phyloP scores from a whole-genome alignment of 164 flowering plant species.

The Euptelea pleiosperma region DNA sequence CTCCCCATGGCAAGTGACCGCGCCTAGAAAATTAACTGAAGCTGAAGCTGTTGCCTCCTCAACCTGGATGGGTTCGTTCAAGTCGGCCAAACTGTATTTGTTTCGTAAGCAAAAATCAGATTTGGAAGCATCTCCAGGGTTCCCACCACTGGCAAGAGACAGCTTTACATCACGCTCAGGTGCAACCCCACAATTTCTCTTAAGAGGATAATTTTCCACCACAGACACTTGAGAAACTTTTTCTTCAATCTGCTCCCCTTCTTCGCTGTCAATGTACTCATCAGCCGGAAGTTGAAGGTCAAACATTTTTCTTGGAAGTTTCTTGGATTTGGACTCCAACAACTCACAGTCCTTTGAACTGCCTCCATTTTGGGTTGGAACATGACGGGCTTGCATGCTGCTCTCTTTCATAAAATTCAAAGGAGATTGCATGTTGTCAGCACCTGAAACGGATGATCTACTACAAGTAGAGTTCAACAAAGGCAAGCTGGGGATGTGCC shows the following conservation, averaged over 20 bases:
- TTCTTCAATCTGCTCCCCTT: slow-evolving; percentile 32
- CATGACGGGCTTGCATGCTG: slow-evolving; percentile 26
- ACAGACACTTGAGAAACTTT: slow-evolving; percentile 21
- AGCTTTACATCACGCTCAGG: slow-evolving; percentile 30
- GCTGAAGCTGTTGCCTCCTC: slow-evolving; percentile 45
- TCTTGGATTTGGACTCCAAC: slow-evolving; percentile 54
- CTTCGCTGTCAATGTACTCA: slow-evolving; percentile 70
- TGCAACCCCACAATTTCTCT: slow-evolving; percentile 22
- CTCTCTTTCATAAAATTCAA: slow-evolving; percentile 44
- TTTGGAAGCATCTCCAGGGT: slow-evolving; percentile 28
- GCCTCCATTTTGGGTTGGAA: slow-evolving; percentile 40
- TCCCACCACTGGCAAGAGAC: slow-evolving; percentile 25
- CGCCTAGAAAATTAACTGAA: slow-evolving; percentile 33
- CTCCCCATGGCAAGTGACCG: slow-evolving; percentile 17
- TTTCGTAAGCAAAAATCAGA: slow-evolving; percentile 25
- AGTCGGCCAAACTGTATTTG: slow-evolving; percentile 50
- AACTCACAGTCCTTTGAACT: slow-evolving; percentile 40
- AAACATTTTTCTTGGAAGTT: slow-evolving; percentile 55
- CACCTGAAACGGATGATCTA: slow-evolving; percentile 45
- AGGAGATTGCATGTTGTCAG: slow-evolving; percentile 43
- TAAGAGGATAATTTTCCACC: slow-evolving; percentile 16
- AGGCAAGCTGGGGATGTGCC: slow-evolving; percentile 44
- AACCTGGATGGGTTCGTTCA: slow-evolving; percentile 66
- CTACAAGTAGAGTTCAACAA: slow-evolving; percentile 33
- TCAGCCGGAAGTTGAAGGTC: slow-evolving; percentile 92